Evolutionary conservation across 129 eudicot species (phyloP).

Genomic region (Tanacetum coccineum): DNA sequence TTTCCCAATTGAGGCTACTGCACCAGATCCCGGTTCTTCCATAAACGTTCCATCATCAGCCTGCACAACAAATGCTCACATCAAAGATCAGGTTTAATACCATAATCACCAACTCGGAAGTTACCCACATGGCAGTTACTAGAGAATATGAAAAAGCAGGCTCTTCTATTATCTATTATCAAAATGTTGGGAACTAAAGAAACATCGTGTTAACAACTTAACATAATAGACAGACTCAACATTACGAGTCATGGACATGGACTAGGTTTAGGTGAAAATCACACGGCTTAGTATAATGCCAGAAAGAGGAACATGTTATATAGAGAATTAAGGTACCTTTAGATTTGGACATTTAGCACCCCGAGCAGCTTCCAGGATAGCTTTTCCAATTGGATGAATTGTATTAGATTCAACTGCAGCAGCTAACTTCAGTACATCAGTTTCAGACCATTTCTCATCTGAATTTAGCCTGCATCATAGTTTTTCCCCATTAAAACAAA

Average conservation of each 20-base stretch:
- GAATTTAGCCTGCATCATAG: conserved; percentile 48
- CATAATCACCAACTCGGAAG: conserved; percentile 16
- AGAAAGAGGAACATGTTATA: neutral
- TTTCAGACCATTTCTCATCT: conserved; percentile 51
- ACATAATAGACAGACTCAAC: neutral
- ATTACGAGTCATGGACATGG: neutral
- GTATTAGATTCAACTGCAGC: conserved; percentile 96
- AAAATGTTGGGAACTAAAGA: neutral
- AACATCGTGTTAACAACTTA: neutral
- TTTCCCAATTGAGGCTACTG: conserved; percentile 70
- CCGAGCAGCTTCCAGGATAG: conserved; percentile 88
- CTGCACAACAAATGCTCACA: conserved; percentile 35
- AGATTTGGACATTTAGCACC: conserved; percentile 46
- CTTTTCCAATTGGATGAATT: conserved; percentile 96
- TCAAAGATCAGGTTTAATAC: conserved; percentile 8
- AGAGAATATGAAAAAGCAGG: too few species aligned
- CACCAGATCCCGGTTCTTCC: conserved; percentile 99
- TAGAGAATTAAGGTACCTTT: conserved; percentile 42
- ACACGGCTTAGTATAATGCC: neutral
- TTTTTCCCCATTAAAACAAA: conserved; percentile 11
- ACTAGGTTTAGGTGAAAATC: neutral
- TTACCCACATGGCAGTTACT: neutral
- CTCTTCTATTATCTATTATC: neutral
- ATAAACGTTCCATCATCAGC: conserved; percentile 73
- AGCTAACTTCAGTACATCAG: conserved; percentile 76